Conservation (phyloP, 1,139 yeast species). For the Candida glucosophila region DNA sequence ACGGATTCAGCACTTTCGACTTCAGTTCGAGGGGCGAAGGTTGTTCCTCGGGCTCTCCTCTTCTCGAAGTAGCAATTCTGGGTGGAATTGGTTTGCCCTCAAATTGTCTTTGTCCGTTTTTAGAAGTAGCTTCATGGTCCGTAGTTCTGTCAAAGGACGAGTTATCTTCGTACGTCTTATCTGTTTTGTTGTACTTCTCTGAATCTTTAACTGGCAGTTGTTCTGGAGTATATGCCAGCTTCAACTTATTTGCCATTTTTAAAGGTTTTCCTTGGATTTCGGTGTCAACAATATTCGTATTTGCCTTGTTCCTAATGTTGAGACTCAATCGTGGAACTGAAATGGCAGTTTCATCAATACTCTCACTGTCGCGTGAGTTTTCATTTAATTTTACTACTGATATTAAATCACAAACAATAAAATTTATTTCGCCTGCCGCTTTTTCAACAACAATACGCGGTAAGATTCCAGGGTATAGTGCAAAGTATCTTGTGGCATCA, state of each 20-base stretch:
- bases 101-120: too few relatives aligned
- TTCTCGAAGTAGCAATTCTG: too few relatives aligned
- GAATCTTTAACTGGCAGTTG: too few relatives aligned
- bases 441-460: conserved; percentile 73
- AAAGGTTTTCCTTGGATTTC: conserved; percentile 25
- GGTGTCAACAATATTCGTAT: conserved; percentile 3
- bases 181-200: too few relatives aligned
- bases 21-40: too few relatives aligned
- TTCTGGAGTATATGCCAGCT: too few relatives aligned
- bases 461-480: conserved; percentile 51
- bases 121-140: too few relatives aligned
- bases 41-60: too few relatives aligned
- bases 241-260: conserved; percentile 44
- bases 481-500: conserved; percentile 71
- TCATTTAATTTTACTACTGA: conserved; percentile 43
- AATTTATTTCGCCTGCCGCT: conserved; percentile 68
- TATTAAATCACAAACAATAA: conserved; percentile 65
- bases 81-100: too few relatives aligned
- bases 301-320: conserved; percentile 2
- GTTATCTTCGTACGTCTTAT: too few relatives aligned
- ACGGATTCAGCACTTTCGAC: too few relatives aligned
- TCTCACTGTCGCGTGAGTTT: conserved; percentile 10
- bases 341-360: conserved; percentile 3
- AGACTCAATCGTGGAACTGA: conserved; percentile 4
- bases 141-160: too few relatives aligned